Conservation (phyloP, 148 eudicot species). For the Chenopodium formosanum region DNA sequence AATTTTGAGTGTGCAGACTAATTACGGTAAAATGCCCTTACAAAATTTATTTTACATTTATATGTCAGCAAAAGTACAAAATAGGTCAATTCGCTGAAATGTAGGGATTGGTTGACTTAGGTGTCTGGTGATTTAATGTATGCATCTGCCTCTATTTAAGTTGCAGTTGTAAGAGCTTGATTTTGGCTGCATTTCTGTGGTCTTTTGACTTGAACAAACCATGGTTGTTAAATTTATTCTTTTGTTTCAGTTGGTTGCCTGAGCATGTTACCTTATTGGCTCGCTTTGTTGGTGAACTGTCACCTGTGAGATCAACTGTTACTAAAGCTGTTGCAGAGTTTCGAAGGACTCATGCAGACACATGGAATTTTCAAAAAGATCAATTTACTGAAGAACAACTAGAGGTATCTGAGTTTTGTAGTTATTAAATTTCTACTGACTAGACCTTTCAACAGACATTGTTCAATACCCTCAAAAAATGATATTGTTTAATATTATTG, state of each 20-base stretch:
- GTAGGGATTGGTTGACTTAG: not conserved
- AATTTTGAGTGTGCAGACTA: not conserved
- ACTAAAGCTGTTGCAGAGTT: slow-evolving; percentile 98
- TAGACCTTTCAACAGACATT: not conserved
- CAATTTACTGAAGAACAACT: slow-evolving; percentile 90
- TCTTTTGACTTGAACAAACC: not conserved
- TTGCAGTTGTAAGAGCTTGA: not conserved
- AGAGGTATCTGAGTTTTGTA: slow-evolving; percentile 54
- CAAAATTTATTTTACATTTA: no score
- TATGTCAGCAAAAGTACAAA: not conserved
- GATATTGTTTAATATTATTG: slow-evolving; percentile 5
- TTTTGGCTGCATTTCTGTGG: slow-evolving; percentile 1
- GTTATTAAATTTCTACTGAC: not conserved
- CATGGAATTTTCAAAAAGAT: slow-evolving; percentile 93
- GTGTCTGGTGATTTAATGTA: not conserved
- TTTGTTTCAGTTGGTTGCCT: slow-evolving; percentile 81
- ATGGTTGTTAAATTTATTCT: slow-evolving; percentile 7
- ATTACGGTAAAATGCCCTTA: no score
- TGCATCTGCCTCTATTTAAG: not conserved
- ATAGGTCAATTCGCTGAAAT: not conserved
- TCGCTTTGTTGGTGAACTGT: slow-evolving; percentile 69
- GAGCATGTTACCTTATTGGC: slow-evolving; percentile 82
- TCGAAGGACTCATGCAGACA: slow-evolving; percentile 95
- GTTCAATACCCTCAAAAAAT: no score
- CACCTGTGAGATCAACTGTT: slow-evolving; percentile 89